A percentile compares a stretch with the other conserved stretches of the same genome.
phyloP scores from a whole-genome alignment of 208 protist species.

The Tritrichomonas foetus region DNA sequence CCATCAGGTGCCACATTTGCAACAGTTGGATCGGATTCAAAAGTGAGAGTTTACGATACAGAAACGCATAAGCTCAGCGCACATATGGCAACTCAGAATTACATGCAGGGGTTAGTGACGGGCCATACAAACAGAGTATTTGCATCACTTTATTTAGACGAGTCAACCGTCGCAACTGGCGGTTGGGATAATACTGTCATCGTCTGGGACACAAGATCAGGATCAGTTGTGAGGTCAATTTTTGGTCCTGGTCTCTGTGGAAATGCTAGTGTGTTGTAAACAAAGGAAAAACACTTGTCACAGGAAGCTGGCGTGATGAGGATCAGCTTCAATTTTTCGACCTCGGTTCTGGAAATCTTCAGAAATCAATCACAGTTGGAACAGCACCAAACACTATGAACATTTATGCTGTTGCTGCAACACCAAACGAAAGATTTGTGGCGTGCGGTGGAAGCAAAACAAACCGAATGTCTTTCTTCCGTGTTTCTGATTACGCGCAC shows the following conservation, averaged over 20 bases:
- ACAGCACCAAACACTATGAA: neutral
- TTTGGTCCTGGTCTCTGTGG: neutral
- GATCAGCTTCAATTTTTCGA: constrained; percentile 4
- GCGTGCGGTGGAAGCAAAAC: neutral
- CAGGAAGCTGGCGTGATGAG: neutral
- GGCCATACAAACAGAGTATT: neutral
- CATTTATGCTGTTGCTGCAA: neutral
- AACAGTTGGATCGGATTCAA: neutral
- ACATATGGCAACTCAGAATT: neutral
- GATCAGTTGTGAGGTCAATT: neutral
- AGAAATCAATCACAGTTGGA: neutral
- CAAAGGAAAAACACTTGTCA: neutral
- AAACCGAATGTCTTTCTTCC: neutral
- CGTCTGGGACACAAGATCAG: neutral
- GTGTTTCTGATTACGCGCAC: neutral
- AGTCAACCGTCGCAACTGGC: neutral
- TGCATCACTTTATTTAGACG: neutral
- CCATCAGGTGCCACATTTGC: neutral
- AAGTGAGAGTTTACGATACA: neutral
- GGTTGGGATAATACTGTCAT: constrained; percentile 34
- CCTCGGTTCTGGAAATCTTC: neutral
- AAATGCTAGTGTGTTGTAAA: neutral
- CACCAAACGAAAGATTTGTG: neutral
- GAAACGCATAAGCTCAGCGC: neutral
- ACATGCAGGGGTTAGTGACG: neutral